Base-by-base conservation (phyloP, 352 stramenopile genomes). In the Saprolegnia diclina region DNA sequence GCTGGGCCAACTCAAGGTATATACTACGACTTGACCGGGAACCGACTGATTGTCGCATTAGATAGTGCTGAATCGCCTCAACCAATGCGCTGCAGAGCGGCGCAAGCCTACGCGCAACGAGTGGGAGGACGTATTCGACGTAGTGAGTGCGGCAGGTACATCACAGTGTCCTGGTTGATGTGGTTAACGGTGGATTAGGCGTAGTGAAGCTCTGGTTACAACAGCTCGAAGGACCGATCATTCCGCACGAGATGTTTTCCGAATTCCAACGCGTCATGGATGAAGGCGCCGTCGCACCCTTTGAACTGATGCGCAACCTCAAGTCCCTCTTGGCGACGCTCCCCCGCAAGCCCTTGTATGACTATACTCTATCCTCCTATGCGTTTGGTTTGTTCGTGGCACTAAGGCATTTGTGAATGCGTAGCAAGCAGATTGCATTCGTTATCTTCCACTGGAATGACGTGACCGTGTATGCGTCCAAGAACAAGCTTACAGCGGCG, bases 361-460 rank as follows among this genome's bases (percentile, higher is more conserved):
- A 76, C 18, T 72, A 16, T 9, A 35, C 29, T 35, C 29, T 37
- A 37, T 9, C 21, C 0, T 22, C 38, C 38, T 26, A n/a, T 35
- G 18, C n/a, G 7, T 56, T n/a, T 54, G 3, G 16, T 24, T 63
- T 4, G 16, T 35, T 50, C 54, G 54, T 45, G 54, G 26, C 2
- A 45, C 21, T 24, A 18, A 45, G 24, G 32, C 56, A 18, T 32
- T 44, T n/a, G 16, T 62, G 5, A n/a, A 59, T 29, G 24, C 18
- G 63, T 69, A 69, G 63, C 63, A 69, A 69, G 38, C 90, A 88
- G 78, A 59, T 93, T 18, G 83, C 79, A 32, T 91, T 81, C 54
- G 64, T 93, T 65, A 79, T 93, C 26, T 89, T 88, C 72, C 85
- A 93, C 61, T 63, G 91, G 57, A 93, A 93, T 72, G 85, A 93